Conservation (phyloP, 192 early-diverging fungal species). For the Coemansia sp. region DNA sequence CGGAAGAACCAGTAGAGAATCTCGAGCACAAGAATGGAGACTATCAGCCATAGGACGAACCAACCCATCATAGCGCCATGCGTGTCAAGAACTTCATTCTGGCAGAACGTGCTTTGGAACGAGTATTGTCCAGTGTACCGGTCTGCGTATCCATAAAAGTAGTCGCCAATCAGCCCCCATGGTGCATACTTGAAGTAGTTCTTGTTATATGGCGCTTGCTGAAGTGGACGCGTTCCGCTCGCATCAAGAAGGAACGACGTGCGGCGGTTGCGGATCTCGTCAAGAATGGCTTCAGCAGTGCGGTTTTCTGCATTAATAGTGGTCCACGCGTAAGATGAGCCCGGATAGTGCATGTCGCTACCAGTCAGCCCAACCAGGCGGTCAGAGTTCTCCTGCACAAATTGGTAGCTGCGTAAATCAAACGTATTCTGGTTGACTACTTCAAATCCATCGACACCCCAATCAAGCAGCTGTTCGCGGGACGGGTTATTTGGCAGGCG, state of each 20-base stretch:
- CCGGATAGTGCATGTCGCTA: constrained; percentile 66
- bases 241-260: constrained; percentile 69
- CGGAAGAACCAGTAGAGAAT: constrained; percentile 43
- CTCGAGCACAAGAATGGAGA: constrained; percentile 31
- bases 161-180: constrained; percentile 56
- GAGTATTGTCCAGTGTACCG: constrained; percentile 68
- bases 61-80: constrained; percentile 48
- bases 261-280: constrained; percentile 57
- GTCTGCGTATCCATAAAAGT: constrained; percentile 66
- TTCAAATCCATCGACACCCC: constrained; percentile 76
- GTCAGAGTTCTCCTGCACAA: constrained; percentile 39
- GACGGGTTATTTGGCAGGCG: constrained; percentile 65
- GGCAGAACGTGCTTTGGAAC: constrained; percentile 68
- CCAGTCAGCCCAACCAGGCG: constrained; percentile 62
- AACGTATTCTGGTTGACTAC: constrained; percentile 62
- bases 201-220: constrained; percentile 41
- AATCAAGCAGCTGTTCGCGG: constrained; percentile 55
- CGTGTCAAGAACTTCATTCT: constrained; percentile 52
- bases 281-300: constrained; percentile 56
- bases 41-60: constrained; percentile 42
- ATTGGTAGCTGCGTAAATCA: constrained; percentile 62
- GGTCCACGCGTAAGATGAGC: constrained; percentile 64
- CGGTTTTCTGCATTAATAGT: constrained; percentile 54
- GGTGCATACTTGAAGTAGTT: constrained; percentile 56
- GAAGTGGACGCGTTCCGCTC: constrained; percentile 58